phyloP scores from a whole-genome alignment of 192 early-diverging fungal species.

The Coemansia sp. region DNA sequence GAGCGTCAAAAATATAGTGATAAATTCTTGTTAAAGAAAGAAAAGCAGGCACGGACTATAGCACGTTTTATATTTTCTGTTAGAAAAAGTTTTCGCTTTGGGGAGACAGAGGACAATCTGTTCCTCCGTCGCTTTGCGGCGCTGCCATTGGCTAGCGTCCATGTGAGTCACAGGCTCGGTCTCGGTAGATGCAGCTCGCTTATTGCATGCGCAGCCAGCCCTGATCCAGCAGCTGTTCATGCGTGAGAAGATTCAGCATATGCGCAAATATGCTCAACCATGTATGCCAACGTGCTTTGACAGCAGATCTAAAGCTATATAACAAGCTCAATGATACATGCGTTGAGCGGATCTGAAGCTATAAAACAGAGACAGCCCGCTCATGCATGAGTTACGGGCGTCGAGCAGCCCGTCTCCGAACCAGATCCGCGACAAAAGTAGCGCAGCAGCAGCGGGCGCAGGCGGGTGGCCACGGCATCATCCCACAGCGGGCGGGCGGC shows the following conservation, averaged over 20 bases:
- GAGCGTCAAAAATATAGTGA: background rate
- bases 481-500: constrained; percentile 39
- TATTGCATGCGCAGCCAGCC: background rate
- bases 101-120: background rate
- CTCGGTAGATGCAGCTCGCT: background rate
- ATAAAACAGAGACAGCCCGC: background rate
- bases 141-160: constrained; percentile 4
- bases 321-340: background rate
- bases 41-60: background rate
- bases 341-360: background rate
- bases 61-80: background rate
- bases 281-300: no score
- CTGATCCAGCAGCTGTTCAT: background rate
- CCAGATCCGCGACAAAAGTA: constrained; percentile 30
- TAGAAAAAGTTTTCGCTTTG: background rate
- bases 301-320: background rate
- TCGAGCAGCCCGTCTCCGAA: constrained; percentile 10
- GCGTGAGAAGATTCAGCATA: no score
- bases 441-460: constrained; percentile 36
- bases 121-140: background rate
- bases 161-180: constrained; percentile 16
- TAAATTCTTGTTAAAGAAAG: background rate
- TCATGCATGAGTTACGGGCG: constrained; percentile 2
- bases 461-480: constrained; percentile 22
- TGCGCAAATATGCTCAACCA: no score